Percentiles rank a stretch among this genome's conserved stretches.
Evolutionary conservation across 805 yeast species (phyloP).

Genomic region (Ogataea glucozyma): DNA sequence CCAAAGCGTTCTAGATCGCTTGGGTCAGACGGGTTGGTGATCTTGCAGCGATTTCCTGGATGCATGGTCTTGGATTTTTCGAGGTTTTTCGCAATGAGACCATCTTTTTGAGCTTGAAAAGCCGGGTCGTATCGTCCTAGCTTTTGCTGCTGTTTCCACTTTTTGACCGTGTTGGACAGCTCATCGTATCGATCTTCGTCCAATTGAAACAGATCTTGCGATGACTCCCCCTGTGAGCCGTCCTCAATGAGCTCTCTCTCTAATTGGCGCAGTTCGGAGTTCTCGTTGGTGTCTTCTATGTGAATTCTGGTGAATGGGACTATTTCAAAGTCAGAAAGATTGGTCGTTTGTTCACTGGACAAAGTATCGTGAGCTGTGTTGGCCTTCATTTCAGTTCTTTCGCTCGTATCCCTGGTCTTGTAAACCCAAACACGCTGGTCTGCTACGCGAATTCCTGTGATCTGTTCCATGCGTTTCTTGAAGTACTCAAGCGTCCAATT

Average conservation of each 20-base stretch:
- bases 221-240: conserved; percentile 27
- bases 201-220: conserved; percentile 46
- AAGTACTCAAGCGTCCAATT: conserved; percentile 60
- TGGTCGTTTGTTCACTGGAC: conserved; percentile 20
- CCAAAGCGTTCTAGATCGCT: conserved; percentile 61
- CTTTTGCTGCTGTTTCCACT: conserved; percentile 71
- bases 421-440: conserved; percentile 54
- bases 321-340: conserved; percentile 33
- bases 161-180: conserved; percentile 61
- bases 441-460: conserved; percentile 72
- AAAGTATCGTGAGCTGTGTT: too few species aligned
- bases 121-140: conserved; percentile 74
- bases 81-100: conserved; percentile 26
- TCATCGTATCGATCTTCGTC: conserved; percentile 62
- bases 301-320: conserved; percentile 49
- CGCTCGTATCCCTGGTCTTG: conserved; percentile 40
- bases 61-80: conserved; percentile 37
- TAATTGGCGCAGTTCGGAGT: conserved; percentile 44
- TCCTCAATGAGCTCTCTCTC: conserved; percentile 24
- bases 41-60: conserved; percentile 57
- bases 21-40: conserved; percentile 27
- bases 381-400: conserved; percentile 30
- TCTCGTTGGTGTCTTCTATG: conserved; percentile 56
- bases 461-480: conserved; percentile 56
- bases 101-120: conserved; percentile 34